A percentile compares a stretch with the other conserved stretches of the same genome.
These are phyloP conservation scores for Capsicum chinense DNA, from an alignment of 257 asterid species.

Conservation along the genomic window DNA sequence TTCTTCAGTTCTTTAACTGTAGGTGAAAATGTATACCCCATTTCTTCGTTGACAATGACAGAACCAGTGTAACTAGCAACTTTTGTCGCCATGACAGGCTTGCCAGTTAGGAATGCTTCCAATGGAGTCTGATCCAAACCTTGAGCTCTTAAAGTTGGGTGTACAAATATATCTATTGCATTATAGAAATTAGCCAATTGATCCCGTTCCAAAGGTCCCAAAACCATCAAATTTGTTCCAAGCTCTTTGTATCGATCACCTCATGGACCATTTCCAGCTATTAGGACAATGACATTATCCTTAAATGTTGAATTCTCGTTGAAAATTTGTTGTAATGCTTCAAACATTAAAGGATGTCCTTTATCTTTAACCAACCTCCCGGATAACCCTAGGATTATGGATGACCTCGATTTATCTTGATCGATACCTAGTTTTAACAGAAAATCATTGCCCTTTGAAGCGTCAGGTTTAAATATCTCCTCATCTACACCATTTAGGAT, in stretches of 20 bases:
- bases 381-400: slow-evolving; percentile 60
- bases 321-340: slow-evolving; percentile 64
- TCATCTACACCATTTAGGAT: slow-evolving; percentile 39
- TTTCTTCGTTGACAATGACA: slow-evolving; percentile 56
- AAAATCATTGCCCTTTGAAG: slow-evolving; percentile 29
- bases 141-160: slow-evolving; percentile 81
- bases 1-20: slow-evolving; percentile 59
- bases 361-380: slow-evolving; percentile 86
- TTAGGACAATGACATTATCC: slow-evolving; percentile 52
- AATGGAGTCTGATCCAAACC: slow-evolving; percentile 76
- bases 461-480: slow-evolving; percentile 16
- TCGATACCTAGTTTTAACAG: background rate
- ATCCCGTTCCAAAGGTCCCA: slow-evolving; percentile 61
- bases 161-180: slow-evolving; percentile 57
- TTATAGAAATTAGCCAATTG: slow-evolving; percentile 65
- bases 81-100: slow-evolving; percentile 74
- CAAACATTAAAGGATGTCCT: slow-evolving; percentile 71
- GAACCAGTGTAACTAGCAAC: slow-evolving; percentile 68
- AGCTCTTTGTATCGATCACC: slow-evolving; percentile 61
- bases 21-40: slow-evolving; percentile 74
- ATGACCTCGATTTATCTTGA: slow-evolving; percentile 6
- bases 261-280: slow-evolving; percentile 91
- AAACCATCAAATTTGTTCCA: slow-evolving; percentile 49
- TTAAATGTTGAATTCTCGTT: slow-evolving; percentile 46
- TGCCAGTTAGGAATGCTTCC: slow-evolving; percentile 75